Base-by-base conservation (phyloP, 495 filamentous ascomycete genomes). In the Neurospora sp. region DNA sequence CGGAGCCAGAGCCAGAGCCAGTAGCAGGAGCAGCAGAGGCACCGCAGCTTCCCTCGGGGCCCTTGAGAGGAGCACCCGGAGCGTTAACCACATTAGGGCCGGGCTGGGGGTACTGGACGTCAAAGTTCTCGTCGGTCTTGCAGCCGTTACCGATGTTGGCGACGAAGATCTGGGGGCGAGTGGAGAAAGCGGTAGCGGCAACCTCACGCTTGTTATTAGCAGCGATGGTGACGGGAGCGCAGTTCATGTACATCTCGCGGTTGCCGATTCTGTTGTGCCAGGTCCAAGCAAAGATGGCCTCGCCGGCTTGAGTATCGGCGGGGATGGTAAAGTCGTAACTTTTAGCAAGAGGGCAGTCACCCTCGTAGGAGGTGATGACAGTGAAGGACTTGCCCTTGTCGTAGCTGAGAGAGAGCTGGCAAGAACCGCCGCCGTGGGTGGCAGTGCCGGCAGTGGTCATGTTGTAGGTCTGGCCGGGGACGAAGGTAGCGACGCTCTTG, bases 41-140 rank as follows among this genome's bases (percentile, higher is more conserved):
- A 35, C 73, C 74, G 72, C 78, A 75, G 76, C 69, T 78, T 12
- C 78, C 77, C 37, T 75, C 42, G 31, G 77, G 76, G 9, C 80
- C 70, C 37, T 42, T 74, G 40, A 79, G 69, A 40, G 73, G 79
- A 69, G 74, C 75, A 8, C 76, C 80, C n/a, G 71, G 76, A 70
- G 44, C 71, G 9, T 75, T 72, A 72, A 83, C 81, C 42, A 94
- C 85, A 71, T 91, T 86, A 8, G 84, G 82, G 69, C 93, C 93
- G 9, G 93, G 91, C 74, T 93, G 81, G n/a, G 92, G 92, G 81
- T 89, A 96, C 16, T 87, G 80, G 40, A 90, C 85, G 68, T 93
- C 88, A 69, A 78, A 61, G 4, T 77, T 79, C 72, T 90, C 87
- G 59, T 76, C 74, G 41, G 90, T 92, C 20, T 72, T 79, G 78